Evolutionary conservation across 441 rosid genomes (phyloP), one percentile per base, ranked within the genome.

Genomic region (Manihot esculenta): DNA sequence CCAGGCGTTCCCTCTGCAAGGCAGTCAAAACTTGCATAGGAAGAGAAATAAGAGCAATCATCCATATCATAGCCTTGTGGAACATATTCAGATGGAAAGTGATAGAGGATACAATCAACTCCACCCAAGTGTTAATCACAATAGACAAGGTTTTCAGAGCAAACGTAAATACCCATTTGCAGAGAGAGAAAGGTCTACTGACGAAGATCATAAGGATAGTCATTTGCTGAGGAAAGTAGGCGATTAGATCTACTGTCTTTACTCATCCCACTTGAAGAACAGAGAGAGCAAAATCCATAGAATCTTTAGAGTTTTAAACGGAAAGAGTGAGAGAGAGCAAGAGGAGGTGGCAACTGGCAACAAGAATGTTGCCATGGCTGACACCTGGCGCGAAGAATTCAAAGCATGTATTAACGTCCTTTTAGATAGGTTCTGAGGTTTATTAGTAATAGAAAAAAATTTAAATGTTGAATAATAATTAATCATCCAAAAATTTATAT

Each of bases 1-100:
- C 98, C 98, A 80, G 78, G 53, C 75, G 79, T 78, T 91, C 96
- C 69, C 88, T 80, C 49, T 80, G 86, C 67, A 91, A 70, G n/a
- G 88, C 89, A 47, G 83, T 85, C 27, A 85, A 72, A 64, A 93
- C 63, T 12, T 89, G 86, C 18, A 73, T 10, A 0, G 98, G 97
- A 72, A 87, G 86, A 53, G 87, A 76, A 61, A 79, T 33, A 55
- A 93, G 77, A 44, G 89, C 88, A 70, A 79, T 44, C 3, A 73
- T 60, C 72, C 87, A 88, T 47, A 82, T 59, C 17, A 89, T 75
- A 63, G 82, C 59, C 75, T 79, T 84, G 83, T 84, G 72, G 5
- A 88, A 70, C 77, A 88, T 30, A 74, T 69, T 77, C 59, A 87
- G 26, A 79, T 86, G 86, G 72, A 89, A 76, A 60, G 24, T 79